Conservation (phyloP, 768 basidiomycete genomes). For the Panaeolus papilionaceus region DNA sequence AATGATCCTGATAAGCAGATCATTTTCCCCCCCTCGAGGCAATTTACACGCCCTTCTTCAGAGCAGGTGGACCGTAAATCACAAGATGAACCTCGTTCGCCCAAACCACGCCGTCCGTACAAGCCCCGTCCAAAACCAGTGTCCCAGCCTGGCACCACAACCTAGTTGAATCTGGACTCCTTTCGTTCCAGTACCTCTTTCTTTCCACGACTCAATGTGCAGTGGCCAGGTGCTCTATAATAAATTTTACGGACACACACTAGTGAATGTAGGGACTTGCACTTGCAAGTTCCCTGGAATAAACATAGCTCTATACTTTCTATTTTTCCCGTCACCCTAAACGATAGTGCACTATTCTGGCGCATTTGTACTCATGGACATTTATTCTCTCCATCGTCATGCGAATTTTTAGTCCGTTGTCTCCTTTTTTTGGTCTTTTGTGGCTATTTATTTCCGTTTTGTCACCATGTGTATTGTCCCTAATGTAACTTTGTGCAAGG, state of each 20-base stretch:
- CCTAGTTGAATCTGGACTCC: background rate
- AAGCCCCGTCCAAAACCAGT: background rate
- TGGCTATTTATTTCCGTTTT: conserved; percentile 8
- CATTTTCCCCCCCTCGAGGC: background rate
- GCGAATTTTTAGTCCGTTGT: conserved; percentile 2
- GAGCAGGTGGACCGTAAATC: background rate
- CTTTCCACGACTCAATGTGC: background rate
- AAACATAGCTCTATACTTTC: background rate
- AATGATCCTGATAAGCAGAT: background rate
- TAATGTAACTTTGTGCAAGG: background rate
- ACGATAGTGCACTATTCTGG: background rate
- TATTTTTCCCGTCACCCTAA: background rate
- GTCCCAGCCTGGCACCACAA: background rate
- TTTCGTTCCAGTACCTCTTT: background rate
- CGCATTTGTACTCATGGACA: background rate
- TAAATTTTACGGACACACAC: background rate
- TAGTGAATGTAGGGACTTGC: background rate
- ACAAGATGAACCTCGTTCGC: background rate
- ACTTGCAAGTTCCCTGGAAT: background rate
- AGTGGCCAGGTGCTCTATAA: background rate
- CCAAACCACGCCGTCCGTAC: background rate
- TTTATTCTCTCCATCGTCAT: background rate
- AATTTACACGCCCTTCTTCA: background rate
- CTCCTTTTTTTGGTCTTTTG: conserved; percentile 2
- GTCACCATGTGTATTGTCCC: conserved; percentile 4